phyloP scores from a whole-genome alignment of 78 protist genomes.

The Dictyostelium capitatum region DNA sequence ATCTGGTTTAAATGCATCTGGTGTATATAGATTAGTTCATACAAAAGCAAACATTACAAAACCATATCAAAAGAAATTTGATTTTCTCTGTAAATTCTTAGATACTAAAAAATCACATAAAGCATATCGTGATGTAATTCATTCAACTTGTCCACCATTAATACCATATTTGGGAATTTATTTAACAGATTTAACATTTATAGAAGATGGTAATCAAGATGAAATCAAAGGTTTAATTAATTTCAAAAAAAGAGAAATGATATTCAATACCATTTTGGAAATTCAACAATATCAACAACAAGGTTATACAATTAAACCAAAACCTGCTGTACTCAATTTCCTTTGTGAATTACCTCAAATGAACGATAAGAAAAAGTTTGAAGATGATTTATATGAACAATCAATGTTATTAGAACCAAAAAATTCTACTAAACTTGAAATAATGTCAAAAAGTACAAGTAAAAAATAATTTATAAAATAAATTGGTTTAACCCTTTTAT shows the following conservation, averaged over 20 bases:
- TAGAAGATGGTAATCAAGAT: conserved; percentile 63
- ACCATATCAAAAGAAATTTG: conserved; percentile 13
- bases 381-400: conserved; percentile 41
- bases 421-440: not conserved
- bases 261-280: not conserved
- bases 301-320: conserved; percentile 13
- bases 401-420: conserved; percentile 44
- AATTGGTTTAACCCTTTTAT: too few relatives aligned
- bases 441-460: not conserved
- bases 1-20: conserved; percentile 2
- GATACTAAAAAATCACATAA: conserved; percentile 41
- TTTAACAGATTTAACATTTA: conserved; percentile 50
- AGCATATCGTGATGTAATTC: conserved; percentile 43
- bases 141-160: conserved; percentile 42
- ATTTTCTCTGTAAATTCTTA: conserved; percentile 2
- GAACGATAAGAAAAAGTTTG: conserved; percentile 31
- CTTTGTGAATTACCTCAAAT: conserved; percentile 29
- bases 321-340: not conserved
- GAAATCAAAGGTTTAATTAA: conserved; percentile 43
- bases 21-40: conserved; percentile 5
- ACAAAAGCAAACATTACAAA: not conserved
- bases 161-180: conserved; percentile 60
- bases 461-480: not conserved
- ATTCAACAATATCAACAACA: conserved; percentile 75
- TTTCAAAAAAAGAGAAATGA: conserved; percentile 58